A percentile compares a stretch with the other conserved stretches of the same genome.
These are phyloP conservation scores for Nakazawaea molendinolei DNA, from an alignment of 805 yeast species.

Conservation along the genomic window DNA sequence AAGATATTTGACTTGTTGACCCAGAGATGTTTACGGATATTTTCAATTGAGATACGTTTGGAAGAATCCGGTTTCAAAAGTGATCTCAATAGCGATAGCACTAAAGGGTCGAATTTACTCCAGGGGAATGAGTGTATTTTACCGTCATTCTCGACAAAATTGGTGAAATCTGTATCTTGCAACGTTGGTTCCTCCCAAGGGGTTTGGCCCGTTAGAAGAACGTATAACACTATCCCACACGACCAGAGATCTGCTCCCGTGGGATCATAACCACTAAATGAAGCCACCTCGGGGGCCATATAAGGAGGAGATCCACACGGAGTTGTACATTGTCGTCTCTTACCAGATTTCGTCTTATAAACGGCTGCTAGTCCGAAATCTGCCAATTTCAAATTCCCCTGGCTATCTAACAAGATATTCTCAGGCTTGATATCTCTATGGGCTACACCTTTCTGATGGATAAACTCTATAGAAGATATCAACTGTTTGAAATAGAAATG, in stretches of 20 bases:
- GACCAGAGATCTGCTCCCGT: constrained; percentile 63
- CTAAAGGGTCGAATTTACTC: constrained; percentile 42
- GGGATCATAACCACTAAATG: constrained; percentile 45
- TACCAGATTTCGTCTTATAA: constrained; percentile 42
- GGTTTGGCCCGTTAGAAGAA: constrained; percentile 55
- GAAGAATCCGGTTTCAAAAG: constrained; percentile 43
- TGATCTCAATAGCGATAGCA: constrained; percentile 45
- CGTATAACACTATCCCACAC: constrained; percentile 58
- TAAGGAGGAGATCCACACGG: constrained; percentile 74
- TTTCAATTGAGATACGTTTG: constrained; percentile 33
- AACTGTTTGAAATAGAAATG: constrained; percentile 66
- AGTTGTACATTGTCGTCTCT: constrained; percentile 37
- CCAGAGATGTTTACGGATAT: constrained; percentile 52
- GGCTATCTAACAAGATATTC: constrained; percentile 52
- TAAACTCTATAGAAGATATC: constrained; percentile 49
- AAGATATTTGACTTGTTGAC: constrained; percentile 36
- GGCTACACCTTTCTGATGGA: constrained; percentile 60
- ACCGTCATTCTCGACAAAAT: constrained; percentile 38
- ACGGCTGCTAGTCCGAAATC: constrained; percentile 74
- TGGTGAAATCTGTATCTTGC: constrained; percentile 41
- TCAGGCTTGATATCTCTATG: constrained; percentile 69
- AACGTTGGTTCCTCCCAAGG: constrained; percentile 66
- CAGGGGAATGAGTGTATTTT: constrained; percentile 44
- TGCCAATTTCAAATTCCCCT: constrained; percentile 65
- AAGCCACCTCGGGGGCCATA: constrained; percentile 67